Conservation (phyloP, 2,329 filamentous ascomycete species). For the Dendryphion nanum region DNA sequence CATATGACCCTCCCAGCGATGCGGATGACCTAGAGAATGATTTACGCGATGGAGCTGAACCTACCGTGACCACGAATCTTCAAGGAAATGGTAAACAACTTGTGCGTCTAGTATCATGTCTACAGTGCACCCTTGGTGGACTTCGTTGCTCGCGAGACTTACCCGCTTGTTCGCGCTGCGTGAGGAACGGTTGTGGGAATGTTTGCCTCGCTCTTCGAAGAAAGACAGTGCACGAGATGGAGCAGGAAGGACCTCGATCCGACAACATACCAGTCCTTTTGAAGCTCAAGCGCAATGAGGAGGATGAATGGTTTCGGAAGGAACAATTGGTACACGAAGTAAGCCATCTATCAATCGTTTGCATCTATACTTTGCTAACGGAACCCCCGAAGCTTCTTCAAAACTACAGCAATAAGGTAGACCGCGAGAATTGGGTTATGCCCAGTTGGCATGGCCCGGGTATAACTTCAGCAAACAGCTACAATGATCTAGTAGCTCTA, state of each 20-base stretch:
- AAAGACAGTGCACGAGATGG: constrained; percentile 12
- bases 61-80: not conserved
- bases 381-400: constrained; percentile 7
- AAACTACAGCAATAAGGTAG: constrained; percentile 11
- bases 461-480: constrained; percentile 4
- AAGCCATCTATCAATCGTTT: not conserved
- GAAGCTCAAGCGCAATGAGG: constrained; percentile 5
- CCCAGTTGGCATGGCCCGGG: too few relatives aligned
- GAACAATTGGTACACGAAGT: constrained; percentile 5
- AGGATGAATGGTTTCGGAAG: not conserved
- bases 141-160: constrained; percentile 29
- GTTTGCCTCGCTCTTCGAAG: constrained; percentile 26
- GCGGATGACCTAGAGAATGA: not conserved
- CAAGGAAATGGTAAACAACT: constrained; percentile 8
- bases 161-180: constrained; percentile 28
- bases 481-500: too few relatives aligned
- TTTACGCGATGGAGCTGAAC: too few relatives aligned
- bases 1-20: not conserved
- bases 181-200: constrained; percentile 11
- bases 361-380: not conserved
- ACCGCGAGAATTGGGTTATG: constrained; percentile 27
- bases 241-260: not conserved
- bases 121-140: constrained; percentile 23
- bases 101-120: constrained; percentile 27
- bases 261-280: constrained; percentile 18